Conservation (phyloP, 2,329 filamentous ascomycete species). For the Xylaria sp. region DNA sequence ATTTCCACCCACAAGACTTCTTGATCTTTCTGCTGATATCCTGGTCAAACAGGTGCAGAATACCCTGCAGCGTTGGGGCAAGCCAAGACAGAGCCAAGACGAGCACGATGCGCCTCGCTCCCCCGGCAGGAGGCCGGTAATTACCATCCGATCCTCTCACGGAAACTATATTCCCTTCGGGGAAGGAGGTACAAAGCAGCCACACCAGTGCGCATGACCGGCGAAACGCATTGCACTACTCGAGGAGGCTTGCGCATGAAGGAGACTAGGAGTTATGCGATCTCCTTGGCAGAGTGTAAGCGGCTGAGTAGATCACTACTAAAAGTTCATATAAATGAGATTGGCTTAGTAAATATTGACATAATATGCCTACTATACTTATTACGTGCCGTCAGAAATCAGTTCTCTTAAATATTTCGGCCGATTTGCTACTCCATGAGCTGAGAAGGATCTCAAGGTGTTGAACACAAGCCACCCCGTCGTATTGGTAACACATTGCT, state of each 20-base stretch:
- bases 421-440: neutral
- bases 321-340: neutral
- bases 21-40: neutral
- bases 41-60: neutral
- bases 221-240: neutral
- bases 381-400: too few species aligned
- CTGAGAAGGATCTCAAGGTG: too few species aligned
- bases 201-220: neutral
- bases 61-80: neutral
- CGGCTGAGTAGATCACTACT: neutral
- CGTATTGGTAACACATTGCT: neutral
- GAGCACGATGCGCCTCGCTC: neutral
- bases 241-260: neutral
- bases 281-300: neutral
- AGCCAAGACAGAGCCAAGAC: neutral
- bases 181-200: neutral
- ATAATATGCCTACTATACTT: neutral
- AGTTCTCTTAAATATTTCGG: neutral
- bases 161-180: neutral
- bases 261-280: neutral
- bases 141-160: neutral
- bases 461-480: neutral
- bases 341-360: neutral
- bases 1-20: neutral
- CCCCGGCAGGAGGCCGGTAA: neutral